Evolutionary conservation across 768 basidiomycete genomes (phyloP).

Genomic region (Imleria badia): DNA sequence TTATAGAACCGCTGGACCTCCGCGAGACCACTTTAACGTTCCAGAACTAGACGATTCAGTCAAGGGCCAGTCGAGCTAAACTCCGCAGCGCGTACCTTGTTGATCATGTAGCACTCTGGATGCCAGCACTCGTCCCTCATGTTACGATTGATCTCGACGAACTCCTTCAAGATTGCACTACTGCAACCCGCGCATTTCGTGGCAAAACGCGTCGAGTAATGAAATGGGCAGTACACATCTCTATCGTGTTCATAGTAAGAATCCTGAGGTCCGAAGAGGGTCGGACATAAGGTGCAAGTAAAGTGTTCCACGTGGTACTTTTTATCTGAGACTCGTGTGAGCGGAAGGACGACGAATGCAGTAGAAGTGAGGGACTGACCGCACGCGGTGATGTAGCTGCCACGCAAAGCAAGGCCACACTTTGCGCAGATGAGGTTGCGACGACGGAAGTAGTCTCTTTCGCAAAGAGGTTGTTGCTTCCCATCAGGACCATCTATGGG

Average conservation of each 20-base stretch:
- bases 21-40: constrained; percentile 91
- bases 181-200: constrained; percentile 98
- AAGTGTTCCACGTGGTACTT: constrained; percentile 99
- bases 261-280: constrained; percentile 95
- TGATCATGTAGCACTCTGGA: constrained; percentile 99
- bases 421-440: constrained; percentile 96
- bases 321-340: constrained; percentile 61
- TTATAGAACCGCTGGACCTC: constrained; percentile 61
- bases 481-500: constrained; percentile 92
- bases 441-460: constrained; percentile 95
- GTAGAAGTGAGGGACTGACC: constrained; percentile 53
- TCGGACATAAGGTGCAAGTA: constrained; percentile 95
- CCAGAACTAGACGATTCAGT: constrained; percentile 73
- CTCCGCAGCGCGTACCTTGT: constrained; percentile 65
- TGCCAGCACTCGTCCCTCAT: constrained; percentile 99
- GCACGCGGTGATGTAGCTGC: constrained; percentile 99
- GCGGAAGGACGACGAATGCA: background rate
- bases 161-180: constrained; percentile 97
- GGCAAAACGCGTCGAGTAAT: constrained; percentile 98
- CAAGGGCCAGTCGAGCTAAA: constrained; percentile 2
- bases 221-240: constrained; percentile 98
- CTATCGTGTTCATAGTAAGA: constrained; percentile 99
- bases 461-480: constrained; percentile 92
- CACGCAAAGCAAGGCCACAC: constrained; percentile 90
- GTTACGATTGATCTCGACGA: constrained; percentile 99